Conservation (phyloP, 2,329 filamentous ascomycete genomes). For the Talaromyces sp. region DNA sequence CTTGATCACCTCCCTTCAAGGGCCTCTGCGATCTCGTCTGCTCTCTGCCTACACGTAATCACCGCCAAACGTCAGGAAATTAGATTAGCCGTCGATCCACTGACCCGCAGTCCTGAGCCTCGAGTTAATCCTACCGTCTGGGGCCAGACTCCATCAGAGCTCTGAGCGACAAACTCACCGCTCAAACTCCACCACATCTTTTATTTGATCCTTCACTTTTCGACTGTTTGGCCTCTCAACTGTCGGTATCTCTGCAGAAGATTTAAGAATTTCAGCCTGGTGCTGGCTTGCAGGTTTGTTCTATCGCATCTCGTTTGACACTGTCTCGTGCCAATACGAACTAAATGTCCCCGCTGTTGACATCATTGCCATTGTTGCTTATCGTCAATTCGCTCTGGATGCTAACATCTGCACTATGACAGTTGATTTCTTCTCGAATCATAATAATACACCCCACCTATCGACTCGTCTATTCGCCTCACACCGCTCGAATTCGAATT, state of each 20-base stretch:
- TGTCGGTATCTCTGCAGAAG: background rate
- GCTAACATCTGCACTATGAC: background rate
- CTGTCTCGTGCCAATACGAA: background rate
- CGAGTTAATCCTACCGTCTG: background rate
- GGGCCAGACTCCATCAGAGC: conserved; percentile 1
- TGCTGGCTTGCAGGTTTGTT: background rate
- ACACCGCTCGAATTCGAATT: background rate
- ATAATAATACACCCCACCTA: too few relatives aligned
- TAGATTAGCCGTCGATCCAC: background rate
- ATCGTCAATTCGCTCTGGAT: background rate
- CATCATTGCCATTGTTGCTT: background rate
- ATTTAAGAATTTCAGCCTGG: background rate
- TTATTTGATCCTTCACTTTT: background rate
- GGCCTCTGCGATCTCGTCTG: background rate
- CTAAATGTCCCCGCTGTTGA: conserved; percentile 2
- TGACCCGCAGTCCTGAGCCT: background rate
- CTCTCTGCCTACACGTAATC: background rate
- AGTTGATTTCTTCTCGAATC: background rate
- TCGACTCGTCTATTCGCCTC: background rate
- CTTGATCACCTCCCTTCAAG: conserved; percentile 1
- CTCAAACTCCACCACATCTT: conserved; percentile 10
- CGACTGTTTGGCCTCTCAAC: background rate
- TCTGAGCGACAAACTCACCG: conserved; percentile 13
- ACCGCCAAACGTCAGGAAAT: background rate
- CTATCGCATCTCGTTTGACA: background rate